Evolutionary conservation across 257 asterid species (phyloP), one percentile per base, ranked within the genome.

Genomic region (Solanum medicagineum): DNA sequence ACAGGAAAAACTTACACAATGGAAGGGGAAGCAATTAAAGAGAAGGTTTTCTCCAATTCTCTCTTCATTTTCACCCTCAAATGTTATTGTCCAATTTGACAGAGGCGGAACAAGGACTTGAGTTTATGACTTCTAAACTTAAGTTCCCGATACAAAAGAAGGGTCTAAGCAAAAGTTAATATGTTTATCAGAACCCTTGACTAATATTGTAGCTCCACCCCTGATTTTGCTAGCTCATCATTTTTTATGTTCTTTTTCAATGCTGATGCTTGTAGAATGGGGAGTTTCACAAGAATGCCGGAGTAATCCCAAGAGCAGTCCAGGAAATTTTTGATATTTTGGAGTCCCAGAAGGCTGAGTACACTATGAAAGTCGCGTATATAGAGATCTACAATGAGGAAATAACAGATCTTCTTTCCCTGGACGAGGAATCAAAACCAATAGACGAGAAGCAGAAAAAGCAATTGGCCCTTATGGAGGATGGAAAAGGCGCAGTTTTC

Each of bases 331-430:
- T 92, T 74, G 86, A 89, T 32, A 81, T 68, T 80, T 79, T 92
- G 87, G 92, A 91, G 81, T 87, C 88, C 7, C 89, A 89, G 59
- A 88, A 80, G 54, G 90, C 92, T 1, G 93, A 92, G 85, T 92
- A 92, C 85, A 88, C 85, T 86, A 86, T 92, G 88, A 90, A 87
- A 86, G 95, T 86, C 56, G 88, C 93, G 17, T 92, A 85, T 80
- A 81, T 92, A 29, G 95, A 92, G 92, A 91, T 92, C 47, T 92
- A 92, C 90, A 92, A 92, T n/a, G 95, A 92, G 84, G 95, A 92
- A 80, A 90, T 92, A 85, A 91, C 93, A 3, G 95, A 92, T 88
- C 95, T 92, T 73, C 87, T 92, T 75, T 88, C 90, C 45, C 83
- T 86, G 8, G 93, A 91, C 0, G 91, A 86, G 81, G 87, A 81